phyloP scores from a whole-genome alignment of 2,329 filamentous ascomycete species.

The Trichoderma sp. region DNA sequence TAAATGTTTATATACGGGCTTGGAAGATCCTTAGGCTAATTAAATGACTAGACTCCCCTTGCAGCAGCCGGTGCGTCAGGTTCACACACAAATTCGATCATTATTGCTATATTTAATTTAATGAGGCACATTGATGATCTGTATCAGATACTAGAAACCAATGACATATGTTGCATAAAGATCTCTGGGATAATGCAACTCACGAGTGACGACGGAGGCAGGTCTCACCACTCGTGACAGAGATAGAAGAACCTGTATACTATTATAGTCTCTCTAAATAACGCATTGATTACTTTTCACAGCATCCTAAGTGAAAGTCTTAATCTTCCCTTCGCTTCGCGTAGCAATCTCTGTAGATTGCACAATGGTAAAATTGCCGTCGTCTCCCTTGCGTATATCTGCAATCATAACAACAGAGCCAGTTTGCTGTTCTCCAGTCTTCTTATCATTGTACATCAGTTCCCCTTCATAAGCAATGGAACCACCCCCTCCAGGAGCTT shows the following conservation, averaged over 20 bases:
- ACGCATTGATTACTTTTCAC: not conserved
- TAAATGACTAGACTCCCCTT: too few species aligned
- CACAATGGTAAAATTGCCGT: not conserved
- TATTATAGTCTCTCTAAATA: not conserved
- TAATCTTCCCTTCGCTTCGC: not conserved
- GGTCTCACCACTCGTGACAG: not conserved
- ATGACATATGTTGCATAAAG: too few species aligned
- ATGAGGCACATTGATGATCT: too few species aligned
- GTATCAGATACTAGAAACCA: too few species aligned
- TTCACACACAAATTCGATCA: too few species aligned
- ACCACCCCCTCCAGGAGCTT: not conserved
- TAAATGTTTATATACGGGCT: not conserved
- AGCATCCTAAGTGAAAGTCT: not conserved
- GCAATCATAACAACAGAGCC: not conserved
- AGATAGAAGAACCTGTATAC: not conserved
- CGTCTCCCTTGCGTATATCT: not conserved
- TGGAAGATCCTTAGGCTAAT: too few species aligned
- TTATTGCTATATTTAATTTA: too few species aligned
- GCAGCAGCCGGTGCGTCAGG: too few species aligned
- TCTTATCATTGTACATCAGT: not conserved
- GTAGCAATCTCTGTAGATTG: not conserved
- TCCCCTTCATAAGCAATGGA: not conserved
- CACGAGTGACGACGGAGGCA: too few species aligned
- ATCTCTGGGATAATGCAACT: too few species aligned
- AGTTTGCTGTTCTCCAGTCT: not conserved